Conservation (phyloP, 2,329 filamentous ascomycete genomes). For the Phialocephala sp. region DNA sequence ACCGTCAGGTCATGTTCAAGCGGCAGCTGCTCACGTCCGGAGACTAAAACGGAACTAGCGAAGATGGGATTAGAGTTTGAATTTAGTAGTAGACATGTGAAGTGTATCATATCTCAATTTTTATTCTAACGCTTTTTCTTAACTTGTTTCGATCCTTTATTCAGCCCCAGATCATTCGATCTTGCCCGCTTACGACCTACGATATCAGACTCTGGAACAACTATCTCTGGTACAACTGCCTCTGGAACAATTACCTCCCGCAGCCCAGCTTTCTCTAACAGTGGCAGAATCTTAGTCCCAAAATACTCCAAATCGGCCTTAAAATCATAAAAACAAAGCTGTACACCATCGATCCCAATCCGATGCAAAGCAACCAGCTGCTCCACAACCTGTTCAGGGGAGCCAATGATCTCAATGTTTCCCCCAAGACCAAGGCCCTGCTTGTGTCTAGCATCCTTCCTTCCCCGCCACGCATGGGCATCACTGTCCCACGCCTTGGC, state of each 20-base stretch:
- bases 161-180: background rate
- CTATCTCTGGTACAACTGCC: too few species aligned
- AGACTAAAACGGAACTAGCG: too few species aligned
- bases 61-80: too few species aligned
- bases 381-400: slow-evolving; percentile 34
- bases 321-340: slow-evolving; percentile 36
- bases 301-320: slow-evolving; percentile 34
- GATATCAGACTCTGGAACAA: background rate
- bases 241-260: too few species aligned
- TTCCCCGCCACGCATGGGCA: slow-evolving; percentile 36
- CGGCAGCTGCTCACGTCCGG: too few species aligned
- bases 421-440: slow-evolving; percentile 30
- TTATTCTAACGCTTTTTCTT: background rate
- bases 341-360: slow-evolving; percentile 36
- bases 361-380: slow-evolving; percentile 32
- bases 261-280: slow-evolving; percentile 30
- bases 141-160: background rate
- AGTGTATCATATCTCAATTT: background rate
- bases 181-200: background rate
- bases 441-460: slow-evolving; percentile 30
- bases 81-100: too few species aligned
- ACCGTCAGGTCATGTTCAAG: too few species aligned
- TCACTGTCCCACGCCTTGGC: slow-evolving; percentile 33
- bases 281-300: slow-evolving; percentile 32
- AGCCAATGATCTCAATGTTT: slow-evolving; percentile 37